phyloP scores from a whole-genome alignment of 129 eudicot genomes.

The Cynara cardunculus region DNA sequence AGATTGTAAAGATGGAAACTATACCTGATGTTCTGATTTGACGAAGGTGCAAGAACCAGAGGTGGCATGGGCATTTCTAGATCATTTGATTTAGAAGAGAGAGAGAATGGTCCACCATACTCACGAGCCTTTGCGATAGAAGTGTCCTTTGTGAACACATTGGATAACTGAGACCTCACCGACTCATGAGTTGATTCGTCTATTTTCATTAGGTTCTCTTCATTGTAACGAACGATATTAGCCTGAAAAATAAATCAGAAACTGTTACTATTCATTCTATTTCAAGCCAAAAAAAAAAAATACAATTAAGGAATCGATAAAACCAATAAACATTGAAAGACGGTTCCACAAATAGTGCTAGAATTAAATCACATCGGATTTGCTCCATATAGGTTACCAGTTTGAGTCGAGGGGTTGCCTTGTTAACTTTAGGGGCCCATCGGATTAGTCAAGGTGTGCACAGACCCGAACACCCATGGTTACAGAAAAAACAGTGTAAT shows the following conservation, averaged over 20 bases:
- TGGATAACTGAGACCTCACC: slow-evolving; percentile 34
- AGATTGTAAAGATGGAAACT: neutral
- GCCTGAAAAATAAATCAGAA: slow-evolving; percentile 48
- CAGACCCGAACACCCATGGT: neutral
- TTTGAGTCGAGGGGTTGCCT: too few relatives aligned
- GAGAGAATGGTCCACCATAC: slow-evolving; percentile 35
- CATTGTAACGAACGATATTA: slow-evolving; percentile 75
- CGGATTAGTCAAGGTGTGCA: neutral
- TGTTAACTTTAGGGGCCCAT: too few relatives aligned
- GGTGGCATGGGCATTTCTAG: slow-evolving; percentile 95
- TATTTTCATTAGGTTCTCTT: slow-evolving; percentile 61
- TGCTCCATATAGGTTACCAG: too few relatives aligned
- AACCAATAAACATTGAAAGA: slow-evolving; percentile 1
- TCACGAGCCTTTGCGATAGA: slow-evolving; percentile 31
- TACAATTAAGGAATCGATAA: neutral
- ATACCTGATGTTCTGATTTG: slow-evolving; percentile 60
- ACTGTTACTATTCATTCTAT: neutral
- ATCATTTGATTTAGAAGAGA: slow-evolving; percentile 49
- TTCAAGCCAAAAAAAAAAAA: neutral
- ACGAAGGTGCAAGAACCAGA: slow-evolving; percentile 73
- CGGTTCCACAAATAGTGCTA: neutral
- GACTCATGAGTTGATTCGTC: slow-evolving; percentile 41
- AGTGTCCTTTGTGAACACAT: slow-evolving; percentile 28
- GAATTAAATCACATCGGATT: neutral
- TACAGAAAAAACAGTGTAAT: neutral